Conservation (phyloP, 352 stramenopile genomes). For the Globisporangium spiculum region DNA sequence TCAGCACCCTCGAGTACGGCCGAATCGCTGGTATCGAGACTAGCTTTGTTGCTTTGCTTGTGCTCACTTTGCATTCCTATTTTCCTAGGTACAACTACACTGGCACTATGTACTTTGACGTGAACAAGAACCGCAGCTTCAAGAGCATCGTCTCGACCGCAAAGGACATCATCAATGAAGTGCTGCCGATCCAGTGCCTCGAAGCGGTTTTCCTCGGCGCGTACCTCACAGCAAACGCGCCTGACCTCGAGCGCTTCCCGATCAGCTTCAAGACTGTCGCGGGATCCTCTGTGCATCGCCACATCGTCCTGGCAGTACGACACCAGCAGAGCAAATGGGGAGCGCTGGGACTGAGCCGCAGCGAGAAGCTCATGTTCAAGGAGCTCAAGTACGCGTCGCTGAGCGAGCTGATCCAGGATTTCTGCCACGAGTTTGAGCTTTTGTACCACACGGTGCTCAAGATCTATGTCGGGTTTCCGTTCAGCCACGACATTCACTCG, state of each 20-base stretch:
- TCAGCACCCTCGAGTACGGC: conserved; percentile 61
- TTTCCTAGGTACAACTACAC: conserved; percentile 82
- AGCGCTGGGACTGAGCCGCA: conserved; percentile 79
- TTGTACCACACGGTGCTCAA: conserved; percentile 70
- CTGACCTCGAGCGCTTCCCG: conserved; percentile 74
- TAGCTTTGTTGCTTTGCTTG: conserved; percentile 3
- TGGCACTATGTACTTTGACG: conserved; percentile 78
- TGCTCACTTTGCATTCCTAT: background rate
- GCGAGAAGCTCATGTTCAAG: conserved; percentile 84
- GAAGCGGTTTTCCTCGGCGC: conserved; percentile 84
- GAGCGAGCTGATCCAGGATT: conserved; percentile 73
- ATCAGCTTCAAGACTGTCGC: conserved; percentile 85
- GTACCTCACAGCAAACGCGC: conserved; percentile 70
- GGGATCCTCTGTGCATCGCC: conserved; percentile 59
- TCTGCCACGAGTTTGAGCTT: conserved; percentile 52
- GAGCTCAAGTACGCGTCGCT: conserved; percentile 79
- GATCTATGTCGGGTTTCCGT: conserved; percentile 82
- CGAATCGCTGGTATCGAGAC: background rate
- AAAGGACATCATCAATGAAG: conserved; percentile 81
- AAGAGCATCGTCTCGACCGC: conserved; percentile 85
- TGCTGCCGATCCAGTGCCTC: conserved; percentile 87
- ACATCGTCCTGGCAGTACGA: conserved; percentile 77
- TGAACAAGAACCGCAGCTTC: conserved; percentile 87
- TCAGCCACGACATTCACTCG: conserved; percentile 84
- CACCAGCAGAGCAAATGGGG: conserved; percentile 82